Evolutionary conservation across 768 basidiomycete genomes (phyloP), one percentile per base, ranked within the genome.

Genomic region (Rhizopogon rudus): DNA sequence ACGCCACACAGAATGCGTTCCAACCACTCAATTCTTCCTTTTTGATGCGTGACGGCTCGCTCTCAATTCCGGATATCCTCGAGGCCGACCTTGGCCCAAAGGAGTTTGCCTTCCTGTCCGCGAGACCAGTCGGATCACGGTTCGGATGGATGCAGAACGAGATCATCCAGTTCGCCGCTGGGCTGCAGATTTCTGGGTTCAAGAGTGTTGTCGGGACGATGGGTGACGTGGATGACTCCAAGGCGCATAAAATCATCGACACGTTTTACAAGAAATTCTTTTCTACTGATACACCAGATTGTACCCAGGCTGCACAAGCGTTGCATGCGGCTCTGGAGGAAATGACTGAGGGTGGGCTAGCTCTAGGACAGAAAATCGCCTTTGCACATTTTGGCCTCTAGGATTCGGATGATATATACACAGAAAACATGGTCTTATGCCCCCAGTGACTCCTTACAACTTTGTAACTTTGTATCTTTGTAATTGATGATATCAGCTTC

Each of bases 181-280:
- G 62, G 9, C 41, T 67, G 59, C 57, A 65, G 17, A 52, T 61
- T n/a, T 57, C 59, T 12, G 65, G 65, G 1, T 64, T 54, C 45
- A 61, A 54, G 39, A 61, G 65, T 42, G 65, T 65, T 10, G 28
- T 66, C 8, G 65, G 58, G 40, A 65, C 61, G 14, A 54, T 65
- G 55, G 65, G 65, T 61, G 55, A 51, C 9, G 41, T 54, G 6
- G 33, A 44, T 12, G 57, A 51, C 39, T 31, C 37, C 10, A 35
- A 48, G 14, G 53, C 48, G 29, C 13, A 17, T 7, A 25, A 17
- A 35, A 28, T 57, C 5, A 17, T 45, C 14, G 3, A 7, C 2
- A 54, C 33, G 5, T 57, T 57, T 22, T 57, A 57, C 17, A 8
- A n/a, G 6, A 20, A n/a, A n/a, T 17, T 57, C 35, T 48, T 44